Evolutionary conservation across 768 basidiomycete species (phyloP).

Genomic region (Serendipita sp.): DNA sequence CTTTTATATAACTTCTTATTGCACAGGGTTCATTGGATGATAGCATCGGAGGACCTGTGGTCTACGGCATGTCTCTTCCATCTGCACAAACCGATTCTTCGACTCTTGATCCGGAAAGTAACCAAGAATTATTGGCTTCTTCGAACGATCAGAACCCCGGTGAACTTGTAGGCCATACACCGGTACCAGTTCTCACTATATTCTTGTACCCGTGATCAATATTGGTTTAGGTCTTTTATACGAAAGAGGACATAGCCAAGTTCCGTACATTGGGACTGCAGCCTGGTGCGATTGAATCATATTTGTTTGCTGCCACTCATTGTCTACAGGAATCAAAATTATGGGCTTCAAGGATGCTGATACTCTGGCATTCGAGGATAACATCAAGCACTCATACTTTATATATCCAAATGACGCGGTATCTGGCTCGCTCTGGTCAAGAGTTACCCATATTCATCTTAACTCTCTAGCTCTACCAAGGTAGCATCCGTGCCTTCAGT

Average conservation of each 20-base stretch:
- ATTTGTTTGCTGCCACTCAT: background rate
- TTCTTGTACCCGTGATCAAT: background rate
- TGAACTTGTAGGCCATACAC: background rate
- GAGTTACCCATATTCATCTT: background rate
- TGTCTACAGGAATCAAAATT: constrained; percentile 58
- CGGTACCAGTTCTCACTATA: background rate
- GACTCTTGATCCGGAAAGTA: constrained; percentile 8
- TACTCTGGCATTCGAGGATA: constrained; percentile 69
- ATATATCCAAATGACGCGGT: constrained; percentile 87
- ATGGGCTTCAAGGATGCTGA: constrained; percentile 74
- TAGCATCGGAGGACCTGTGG: constrained; percentile 21
- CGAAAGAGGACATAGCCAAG: constrained; percentile 61
- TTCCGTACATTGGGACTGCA: constrained; percentile 70
- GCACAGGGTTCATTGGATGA: constrained; percentile 22
- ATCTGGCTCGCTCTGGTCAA: constrained; percentile 11
- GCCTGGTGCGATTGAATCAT: constrained; percentile 36
- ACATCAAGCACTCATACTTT: constrained; percentile 81
- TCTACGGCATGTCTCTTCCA: constrained; percentile 29
- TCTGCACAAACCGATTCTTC: constrained; percentile 12
- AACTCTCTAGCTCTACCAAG: constrained; percentile 49
- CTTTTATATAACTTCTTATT: background rate
- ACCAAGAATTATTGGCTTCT: constrained; percentile 7
- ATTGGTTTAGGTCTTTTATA: constrained; percentile 55
- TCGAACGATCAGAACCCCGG: constrained; percentile 2
- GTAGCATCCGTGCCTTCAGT: constrained; percentile 82